Conservation (phyloP, 1,139 yeast species). For the Pichia sp. region DNA sequence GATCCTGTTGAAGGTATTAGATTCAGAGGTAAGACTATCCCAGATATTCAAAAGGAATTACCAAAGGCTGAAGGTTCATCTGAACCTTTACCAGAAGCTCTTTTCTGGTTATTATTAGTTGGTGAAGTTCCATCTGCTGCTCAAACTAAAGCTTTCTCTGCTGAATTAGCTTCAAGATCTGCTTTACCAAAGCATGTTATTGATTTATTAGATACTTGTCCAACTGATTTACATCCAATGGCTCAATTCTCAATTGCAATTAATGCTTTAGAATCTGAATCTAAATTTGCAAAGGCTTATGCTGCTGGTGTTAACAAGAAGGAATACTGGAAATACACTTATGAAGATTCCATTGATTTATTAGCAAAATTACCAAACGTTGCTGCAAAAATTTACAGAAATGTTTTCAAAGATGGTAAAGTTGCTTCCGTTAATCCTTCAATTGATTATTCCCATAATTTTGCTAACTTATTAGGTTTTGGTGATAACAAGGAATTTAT, state of each 20-base stretch:
- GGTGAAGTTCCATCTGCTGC: slow-evolving; percentile 80
- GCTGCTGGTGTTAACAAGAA: slow-evolving; percentile 82
- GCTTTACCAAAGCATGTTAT: slow-evolving; percentile 80
- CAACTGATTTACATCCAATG: slow-evolving; percentile 91
- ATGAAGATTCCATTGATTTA: slow-evolving; percentile 82
- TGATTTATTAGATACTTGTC: slow-evolving; percentile 76
- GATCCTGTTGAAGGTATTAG: slow-evolving; percentile 98
- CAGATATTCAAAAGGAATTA: slow-evolving; percentile 85
- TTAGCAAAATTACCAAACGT: slow-evolving; percentile 89
- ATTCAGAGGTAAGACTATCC: slow-evolving; percentile 96
- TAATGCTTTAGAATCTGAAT: slow-evolving; percentile 85
- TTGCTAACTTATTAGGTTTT: slow-evolving; percentile 77
- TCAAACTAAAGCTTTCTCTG: slow-evolving; percentile 70
- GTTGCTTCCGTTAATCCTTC: slow-evolving; percentile 63
- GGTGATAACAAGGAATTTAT: slow-evolving; percentile 75
- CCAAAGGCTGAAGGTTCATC: slow-evolving; percentile 89
- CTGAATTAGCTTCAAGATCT: slow-evolving; percentile 82
- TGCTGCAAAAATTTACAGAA: slow-evolving; percentile 92
- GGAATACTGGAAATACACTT: slow-evolving; percentile 89
- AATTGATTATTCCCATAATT: slow-evolving; percentile 89
- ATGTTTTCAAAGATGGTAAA: slow-evolving; percentile 81
- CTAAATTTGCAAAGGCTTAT: slow-evolving; percentile 85
- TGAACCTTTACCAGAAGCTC: slow-evolving; percentile 87
- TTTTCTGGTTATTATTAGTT: slow-evolving; percentile 86
- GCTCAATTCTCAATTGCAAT: slow-evolving; percentile 93